Evolutionary conservation across 179 eudicot species (phyloP), one percentile per base, ranked within the genome.

Genomic region (Spergularia azorica): DNA sequence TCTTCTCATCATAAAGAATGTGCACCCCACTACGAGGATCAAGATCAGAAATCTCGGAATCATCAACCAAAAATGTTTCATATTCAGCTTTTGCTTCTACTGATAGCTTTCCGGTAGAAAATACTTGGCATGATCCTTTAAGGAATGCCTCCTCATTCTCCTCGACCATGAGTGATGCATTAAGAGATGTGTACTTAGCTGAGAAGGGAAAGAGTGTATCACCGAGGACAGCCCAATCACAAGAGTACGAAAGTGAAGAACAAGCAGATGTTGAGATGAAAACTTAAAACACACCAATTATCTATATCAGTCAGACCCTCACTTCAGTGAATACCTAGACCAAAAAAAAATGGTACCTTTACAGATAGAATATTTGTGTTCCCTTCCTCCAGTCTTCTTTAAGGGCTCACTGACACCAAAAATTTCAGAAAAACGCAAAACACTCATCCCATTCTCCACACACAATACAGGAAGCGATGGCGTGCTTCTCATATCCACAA

Each of bases 401-500:
- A 83, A 62, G 32, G 98, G 91, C 77, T 88, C 87, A 69, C 83
- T 85, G 79, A 91, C 88, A 75, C 96, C 98, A 84, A 96, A 96
- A 69, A 96, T 96, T 88, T 96, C 99, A 70, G 99, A 96, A 80
- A 96, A 94, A 15, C 91, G 89, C 71, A 96, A 80, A 73, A 96
- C 90, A 64, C 86, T 84, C 74, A 74, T 76, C 76, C 99, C 99
- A 83, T 92, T 92, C 81, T 92, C 98, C 55, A 84, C 73, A 67
- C 88, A 96, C 77, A 96, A 84, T 67, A 96, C 74, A 61, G 99
- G 99, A 58, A 96, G 84, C 9, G 89, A 84, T 52, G 84, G 32
- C 32, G 32, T 68, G 59, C 76, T 83, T 69, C 74, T 86, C 66
- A 76, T 79, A 76, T 82, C 86, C 60, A 57, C 73, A 18, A 66